Conservation (phyloP, 2,329 filamentous ascomycete species). For the Aspergillus texensis region DNA sequence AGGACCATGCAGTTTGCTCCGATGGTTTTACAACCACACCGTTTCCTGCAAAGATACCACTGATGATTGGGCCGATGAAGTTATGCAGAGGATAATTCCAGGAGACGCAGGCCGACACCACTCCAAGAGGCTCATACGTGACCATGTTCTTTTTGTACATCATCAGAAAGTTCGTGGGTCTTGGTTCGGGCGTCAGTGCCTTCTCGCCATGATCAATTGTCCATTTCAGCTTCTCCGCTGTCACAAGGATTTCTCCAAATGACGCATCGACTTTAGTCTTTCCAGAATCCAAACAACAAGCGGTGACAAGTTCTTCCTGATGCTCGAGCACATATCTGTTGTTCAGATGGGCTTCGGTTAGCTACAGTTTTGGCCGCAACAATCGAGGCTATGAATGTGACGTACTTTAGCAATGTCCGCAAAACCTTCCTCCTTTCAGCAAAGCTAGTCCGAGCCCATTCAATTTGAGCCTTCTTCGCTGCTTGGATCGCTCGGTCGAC, state of each 20-base stretch:
- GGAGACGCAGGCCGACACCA: slow-evolving; percentile 88
- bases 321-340: slow-evolving; percentile 76
- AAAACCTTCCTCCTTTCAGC: slow-evolving; percentile 76
- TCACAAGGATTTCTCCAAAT: slow-evolving; percentile 92
- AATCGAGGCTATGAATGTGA: neutral
- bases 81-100: slow-evolving; percentile 99
- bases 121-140: slow-evolving; percentile 86
- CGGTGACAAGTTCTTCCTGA: slow-evolving; percentile 80
- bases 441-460: slow-evolving; percentile 80
- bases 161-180: slow-evolving; percentile 92
- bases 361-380: neutral
- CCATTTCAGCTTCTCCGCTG: slow-evolving; percentile 92
- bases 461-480: slow-evolving; percentile 71
- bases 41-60: slow-evolving; percentile 87
- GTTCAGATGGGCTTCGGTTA: neutral
- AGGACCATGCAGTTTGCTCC: slow-evolving; percentile 94
- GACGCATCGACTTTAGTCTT: slow-evolving; percentile 96
- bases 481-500: slow-evolving; percentile 79
- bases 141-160: slow-evolving; percentile 93
- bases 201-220: slow-evolving; percentile 87
- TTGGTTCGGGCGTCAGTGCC: slow-evolving; percentile 69
- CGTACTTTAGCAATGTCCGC: slow-evolving; percentile 71
- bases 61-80: slow-evolving; percentile 86
- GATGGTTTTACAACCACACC: slow-evolving; percentile 91
- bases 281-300: slow-evolving; percentile 88